Evolutionary conservation across 2,329 filamentous ascomycete species (phyloP).

Genomic region (Colletotrichum horii): DNA sequence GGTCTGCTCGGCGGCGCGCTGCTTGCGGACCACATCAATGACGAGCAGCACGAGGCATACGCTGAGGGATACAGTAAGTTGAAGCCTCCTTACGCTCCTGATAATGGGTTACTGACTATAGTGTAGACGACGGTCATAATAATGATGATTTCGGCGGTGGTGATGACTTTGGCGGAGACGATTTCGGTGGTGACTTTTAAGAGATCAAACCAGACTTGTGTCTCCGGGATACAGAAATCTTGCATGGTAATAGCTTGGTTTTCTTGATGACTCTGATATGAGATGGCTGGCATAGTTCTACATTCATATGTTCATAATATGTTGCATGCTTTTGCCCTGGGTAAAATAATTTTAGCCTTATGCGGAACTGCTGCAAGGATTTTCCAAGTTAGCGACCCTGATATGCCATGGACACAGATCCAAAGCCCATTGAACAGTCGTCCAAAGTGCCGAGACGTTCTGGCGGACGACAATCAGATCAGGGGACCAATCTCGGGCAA

Average conservation of each 20-base stretch:
- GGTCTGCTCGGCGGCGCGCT: conserved; percentile 81
- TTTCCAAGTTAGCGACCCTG: background rate
- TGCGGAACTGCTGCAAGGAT: background rate
- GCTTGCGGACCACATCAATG: conserved; percentile 70
- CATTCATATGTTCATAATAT: conserved; percentile 8
- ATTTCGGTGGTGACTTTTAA: conserved; percentile 45
- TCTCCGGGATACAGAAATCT: background rate
- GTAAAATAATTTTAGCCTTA: background rate
- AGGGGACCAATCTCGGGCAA: background rate
- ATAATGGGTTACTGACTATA: conserved; percentile 18
- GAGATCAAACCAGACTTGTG: background rate
- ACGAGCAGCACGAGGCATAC: conserved; percentile 64
- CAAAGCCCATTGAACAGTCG: background rate
- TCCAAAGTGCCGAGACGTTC: rapidly evolving
- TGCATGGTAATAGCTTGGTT: background rate
- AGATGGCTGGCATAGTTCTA: background rate
- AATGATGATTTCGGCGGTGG: conserved; percentile 22
- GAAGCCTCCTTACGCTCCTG: background rate
- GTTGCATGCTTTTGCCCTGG: background rate
- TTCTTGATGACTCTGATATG: background rate
- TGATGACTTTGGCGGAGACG: conserved; percentile 29
- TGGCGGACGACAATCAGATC: rapidly evolving
- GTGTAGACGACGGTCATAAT: conserved; percentile 15
- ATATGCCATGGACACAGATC: rapidly evolving
- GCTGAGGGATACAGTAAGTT: conserved; percentile 47